Base-by-base conservation (phyloP, 352 stramenopile species). In the Peronospora belbahrii region DNA sequence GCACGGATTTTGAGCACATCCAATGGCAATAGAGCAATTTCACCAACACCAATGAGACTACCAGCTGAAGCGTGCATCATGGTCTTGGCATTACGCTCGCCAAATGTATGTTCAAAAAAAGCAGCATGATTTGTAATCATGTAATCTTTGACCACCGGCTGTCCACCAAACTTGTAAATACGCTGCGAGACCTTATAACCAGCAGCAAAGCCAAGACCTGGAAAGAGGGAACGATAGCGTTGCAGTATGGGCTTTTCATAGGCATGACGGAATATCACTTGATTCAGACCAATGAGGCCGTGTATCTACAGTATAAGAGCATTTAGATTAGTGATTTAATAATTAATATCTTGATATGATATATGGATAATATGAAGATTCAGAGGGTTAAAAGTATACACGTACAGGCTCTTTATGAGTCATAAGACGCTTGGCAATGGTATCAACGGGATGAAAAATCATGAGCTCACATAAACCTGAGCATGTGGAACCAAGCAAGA, bases 1-100 rank as follows among this genome's bases (percentile, higher is more conserved):
- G 91, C 88, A 58, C 95, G 95, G 59, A 98, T 97, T 76, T 98
- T 98, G 52, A 98, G 83, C 56, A 97, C 86, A 58, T 98, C 91
- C n/a, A 98, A 72, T 14, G 93, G 93, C 49, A 98, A 65, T 20
- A 98, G 70, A 35, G 85, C 82, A 48, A 98, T 96, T 74, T 98
- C 93, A 44, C 93, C 93, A 19, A 98, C 78, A 33, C 93, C 93
- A 44, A 98, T 97, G 28, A 98, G 65, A 49, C 72, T 90, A 42
- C 93, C 93, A 44, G 88, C 88, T 6, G 83, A 86, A 22, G 89
- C 91, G 52, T 96, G 85, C 70, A 97, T 94, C 65, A 97, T 84
- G 9, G 88, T 93, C 58, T 96, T 96, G 57, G 87, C 86, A 51
- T 94, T 95, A 39, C 88, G 86, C 40, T 97, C 80, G 23, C 90